These are phyloP conservation scores for Penicillium fuscoglaucum DNA, from an alignment of 2,329 filamentous ascomycete species.

Conservation along the genomic window DNA sequence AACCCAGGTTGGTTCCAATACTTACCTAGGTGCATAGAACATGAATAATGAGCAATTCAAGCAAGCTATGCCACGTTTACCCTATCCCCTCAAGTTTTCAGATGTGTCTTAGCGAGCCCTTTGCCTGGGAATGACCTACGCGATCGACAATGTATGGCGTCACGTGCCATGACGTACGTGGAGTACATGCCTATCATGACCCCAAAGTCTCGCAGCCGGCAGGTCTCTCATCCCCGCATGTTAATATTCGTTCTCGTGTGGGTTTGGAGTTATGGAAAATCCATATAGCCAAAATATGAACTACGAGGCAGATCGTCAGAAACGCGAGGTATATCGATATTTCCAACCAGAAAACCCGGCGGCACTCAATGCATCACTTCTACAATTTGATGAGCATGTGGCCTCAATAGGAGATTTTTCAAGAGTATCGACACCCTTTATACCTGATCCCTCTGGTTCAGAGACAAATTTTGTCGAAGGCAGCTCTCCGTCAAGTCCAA, in stretches of 20 bases:
- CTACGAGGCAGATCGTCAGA: constrained; percentile 15
- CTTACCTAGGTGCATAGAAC: not conserved
- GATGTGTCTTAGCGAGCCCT: not conserved
- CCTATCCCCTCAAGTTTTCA: not conserved
- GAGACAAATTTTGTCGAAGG: not conserved
- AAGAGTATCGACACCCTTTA: not conserved
- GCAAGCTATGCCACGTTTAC: not conserved
- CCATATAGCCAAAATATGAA: not conserved
- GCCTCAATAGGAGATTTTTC: not conserved
- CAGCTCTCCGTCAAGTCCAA: constrained; percentile 8
- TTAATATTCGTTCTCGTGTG: not conserved
- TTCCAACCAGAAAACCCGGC: constrained; percentile 17
- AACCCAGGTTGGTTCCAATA: not conserved
- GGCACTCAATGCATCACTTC: constrained; percentile 5
- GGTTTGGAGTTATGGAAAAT: not conserved
- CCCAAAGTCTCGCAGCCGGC: not conserved
- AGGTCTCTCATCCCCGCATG: not conserved
- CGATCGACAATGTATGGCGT: not conserved
- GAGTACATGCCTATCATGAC: not conserved
- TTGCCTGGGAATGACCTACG: not conserved
- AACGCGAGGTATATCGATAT: constrained; percentile 21
- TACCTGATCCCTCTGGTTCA: not conserved
- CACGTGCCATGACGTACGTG: not conserved
- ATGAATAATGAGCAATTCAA: not conserved
- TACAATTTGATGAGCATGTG: constrained; percentile 1